Evolutionary conservation across 768 basidiomycete species (phyloP).

Genomic region (Dictyophora rubrovolvata): DNA sequence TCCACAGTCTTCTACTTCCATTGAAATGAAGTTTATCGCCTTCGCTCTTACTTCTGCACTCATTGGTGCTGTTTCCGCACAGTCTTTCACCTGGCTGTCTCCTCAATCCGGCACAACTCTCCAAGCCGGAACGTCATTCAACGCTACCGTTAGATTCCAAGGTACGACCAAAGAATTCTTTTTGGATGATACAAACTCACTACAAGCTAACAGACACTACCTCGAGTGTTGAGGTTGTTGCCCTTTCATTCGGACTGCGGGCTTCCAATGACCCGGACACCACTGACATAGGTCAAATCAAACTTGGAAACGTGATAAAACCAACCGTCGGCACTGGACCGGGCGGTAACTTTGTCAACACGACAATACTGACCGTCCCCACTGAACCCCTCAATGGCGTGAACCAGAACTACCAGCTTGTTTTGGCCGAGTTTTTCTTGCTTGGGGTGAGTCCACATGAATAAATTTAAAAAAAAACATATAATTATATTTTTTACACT

Average conservation of each 20-base stretch:
- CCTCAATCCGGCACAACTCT: not conserved
- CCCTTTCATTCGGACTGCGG: not conserved
- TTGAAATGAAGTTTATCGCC: not conserved
- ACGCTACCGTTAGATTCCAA: not conserved
- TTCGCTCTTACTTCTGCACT: not conserved
- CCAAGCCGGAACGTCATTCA: not conserved
- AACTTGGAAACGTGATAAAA: not conserved
- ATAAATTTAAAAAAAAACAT: not conserved
- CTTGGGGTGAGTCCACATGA: not conserved
- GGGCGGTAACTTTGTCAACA: not conserved
- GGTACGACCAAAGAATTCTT: not conserved
- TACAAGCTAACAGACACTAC: not conserved
- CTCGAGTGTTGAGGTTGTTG: slow-evolving; percentile 4
- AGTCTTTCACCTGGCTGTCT: not conserved
- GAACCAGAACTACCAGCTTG: not conserved
- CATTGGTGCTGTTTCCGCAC: not conserved
- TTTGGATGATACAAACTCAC: not conserved
- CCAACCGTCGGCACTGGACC: not conserved
- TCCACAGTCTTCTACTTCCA: not conserved
- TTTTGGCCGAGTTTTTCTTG: slow-evolving; percentile 3
- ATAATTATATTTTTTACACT: not conserved
- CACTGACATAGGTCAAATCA: not conserved
- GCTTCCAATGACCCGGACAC: not conserved
- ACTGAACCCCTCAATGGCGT: not conserved
- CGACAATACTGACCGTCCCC: not conserved